These are phyloP conservation scores for Calocybe gambosa DNA, from an alignment of 1,284 basidiomycete genomes.

Conservation along the genomic window DNA sequence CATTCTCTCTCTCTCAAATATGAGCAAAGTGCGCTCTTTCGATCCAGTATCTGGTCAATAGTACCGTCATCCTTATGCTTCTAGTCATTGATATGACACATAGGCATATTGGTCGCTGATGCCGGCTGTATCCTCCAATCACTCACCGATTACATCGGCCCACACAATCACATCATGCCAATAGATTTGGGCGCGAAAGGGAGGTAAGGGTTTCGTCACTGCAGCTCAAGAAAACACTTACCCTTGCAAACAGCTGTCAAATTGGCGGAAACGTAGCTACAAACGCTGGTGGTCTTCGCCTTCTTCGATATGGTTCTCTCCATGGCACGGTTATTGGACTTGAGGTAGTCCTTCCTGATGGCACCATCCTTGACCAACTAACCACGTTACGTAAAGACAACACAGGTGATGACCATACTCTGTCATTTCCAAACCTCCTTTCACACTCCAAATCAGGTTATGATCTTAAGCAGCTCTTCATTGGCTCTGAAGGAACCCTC, in stretches of 20 bases:
- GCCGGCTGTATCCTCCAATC: slow-evolving; percentile 95
- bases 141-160: slow-evolving; percentile 82
- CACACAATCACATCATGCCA: slow-evolving; percentile 94
- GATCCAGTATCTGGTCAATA: slow-evolving; percentile 82
- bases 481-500: slow-evolving; percentile 94
- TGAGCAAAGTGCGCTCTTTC: slow-evolving; percentile 86
- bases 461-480: slow-evolving; percentile 98
- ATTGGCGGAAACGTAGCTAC: slow-evolving; percentile 98
- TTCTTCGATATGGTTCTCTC: slow-evolving; percentile 92
- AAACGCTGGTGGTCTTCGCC: slow-evolving; percentile 93
- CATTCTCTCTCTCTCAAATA: slow-evolving; percentile 77
- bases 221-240: slow-evolving; percentile 3
- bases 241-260: slow-evolving; percentile 67
- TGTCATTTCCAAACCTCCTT: slow-evolving; percentile 4
- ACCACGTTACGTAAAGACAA: slow-evolving; percentile 94
- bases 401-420: slow-evolving; percentile 58
- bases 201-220: slow-evolving; percentile 44
- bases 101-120: slow-evolving; percentile 74
- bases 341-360: slow-evolving; percentile 94
- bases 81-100: slow-evolving; percentile 8
- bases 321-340: slow-evolving; percentile 96
- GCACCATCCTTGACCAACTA: slow-evolving; percentile 87
- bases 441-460: slow-evolving; percentile 60
- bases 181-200: slow-evolving; percentile 98
- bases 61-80: slow-evolving; percentile 11